Evolutionary conservation across 2,329 filamentous ascomycete species (phyloP).

Genomic region (Samsoniella hepiali): DNA sequence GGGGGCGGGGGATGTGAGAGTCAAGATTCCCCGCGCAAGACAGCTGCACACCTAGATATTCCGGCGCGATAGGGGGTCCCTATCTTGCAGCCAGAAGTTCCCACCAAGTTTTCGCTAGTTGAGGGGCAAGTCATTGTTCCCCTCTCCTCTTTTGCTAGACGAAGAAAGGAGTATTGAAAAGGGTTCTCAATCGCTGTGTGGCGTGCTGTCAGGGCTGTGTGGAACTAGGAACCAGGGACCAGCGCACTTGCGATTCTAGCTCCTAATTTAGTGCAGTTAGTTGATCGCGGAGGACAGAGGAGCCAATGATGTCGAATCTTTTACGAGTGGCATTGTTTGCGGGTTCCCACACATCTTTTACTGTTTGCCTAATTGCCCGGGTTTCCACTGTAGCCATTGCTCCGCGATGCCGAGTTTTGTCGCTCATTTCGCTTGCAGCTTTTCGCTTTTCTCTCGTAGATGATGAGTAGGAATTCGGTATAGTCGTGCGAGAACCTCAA

Average conservation of each 20-base stretch:
- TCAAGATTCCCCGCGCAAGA: neutral
- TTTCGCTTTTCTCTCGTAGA: too few relatives aligned
- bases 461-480: too few relatives aligned
- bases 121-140: neutral
- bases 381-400: neutral
- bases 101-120: neutral
- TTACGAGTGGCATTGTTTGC: neutral
- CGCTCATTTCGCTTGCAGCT: too few relatives aligned
- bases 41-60: neutral
- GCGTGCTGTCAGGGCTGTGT: neutral
- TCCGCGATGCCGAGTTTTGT: neutral
- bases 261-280: neutral
- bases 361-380: neutral
- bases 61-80: too few relatives aligned
- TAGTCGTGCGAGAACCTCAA: too few relatives aligned
- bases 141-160: too few relatives aligned
- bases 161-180: too few relatives aligned
- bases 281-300: neutral
- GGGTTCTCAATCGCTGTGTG: neutral
- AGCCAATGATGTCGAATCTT: neutral
- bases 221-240: neutral
- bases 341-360: neutral
- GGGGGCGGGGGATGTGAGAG: neutral
- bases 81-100: too few relatives aligned
- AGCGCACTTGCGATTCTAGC: neutral